A percentile compares a stretch with the other conserved stretches of the same genome.
phyloP scores from a whole-genome alignment of 306 rosid genomes.

The Vigna nakashimae region DNA sequence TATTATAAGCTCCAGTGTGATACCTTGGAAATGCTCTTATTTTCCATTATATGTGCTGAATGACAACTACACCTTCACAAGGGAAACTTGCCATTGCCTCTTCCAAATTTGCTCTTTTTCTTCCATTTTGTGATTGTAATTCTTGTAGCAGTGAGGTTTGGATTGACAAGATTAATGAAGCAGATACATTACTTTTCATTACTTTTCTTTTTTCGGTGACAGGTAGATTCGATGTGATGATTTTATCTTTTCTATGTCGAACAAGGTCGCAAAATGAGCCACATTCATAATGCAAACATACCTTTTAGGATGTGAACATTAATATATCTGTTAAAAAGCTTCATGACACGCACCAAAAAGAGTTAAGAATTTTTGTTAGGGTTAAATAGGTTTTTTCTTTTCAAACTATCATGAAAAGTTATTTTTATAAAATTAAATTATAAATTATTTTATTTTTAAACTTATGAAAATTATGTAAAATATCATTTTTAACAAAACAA shows the following conservation, averaged over 20 bases:
- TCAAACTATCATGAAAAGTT: too few relatives aligned
- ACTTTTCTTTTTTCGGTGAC: background rate
- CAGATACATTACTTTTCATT: background rate
- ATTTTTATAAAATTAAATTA: too few relatives aligned
- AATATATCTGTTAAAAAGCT: background rate
- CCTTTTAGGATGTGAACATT: background rate
- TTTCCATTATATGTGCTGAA: background rate
- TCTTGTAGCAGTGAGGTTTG: background rate
- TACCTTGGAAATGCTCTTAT: background rate
- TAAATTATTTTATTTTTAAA: too few relatives aligned
- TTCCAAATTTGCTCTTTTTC: background rate
- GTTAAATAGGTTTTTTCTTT: too few relatives aligned
- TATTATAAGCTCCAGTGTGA: background rate
- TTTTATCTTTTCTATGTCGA: constrained; percentile 36
- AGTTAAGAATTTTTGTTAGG: background rate
- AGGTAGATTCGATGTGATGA: constrained; percentile 1
- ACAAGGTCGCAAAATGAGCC: constrained; percentile 44
- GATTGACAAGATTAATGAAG: constrained; percentile 17
- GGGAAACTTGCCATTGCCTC: background rate
- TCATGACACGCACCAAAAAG: background rate
- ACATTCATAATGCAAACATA: constrained; percentile 43
- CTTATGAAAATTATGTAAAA: too few relatives aligned
- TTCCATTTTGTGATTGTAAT: background rate
- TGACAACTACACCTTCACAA: background rate
- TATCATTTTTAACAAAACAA: too few relatives aligned